Evolutionary conservation across 1,139 yeast genomes (phyloP).

Genomic region (Blastobotrys persicus): DNA sequence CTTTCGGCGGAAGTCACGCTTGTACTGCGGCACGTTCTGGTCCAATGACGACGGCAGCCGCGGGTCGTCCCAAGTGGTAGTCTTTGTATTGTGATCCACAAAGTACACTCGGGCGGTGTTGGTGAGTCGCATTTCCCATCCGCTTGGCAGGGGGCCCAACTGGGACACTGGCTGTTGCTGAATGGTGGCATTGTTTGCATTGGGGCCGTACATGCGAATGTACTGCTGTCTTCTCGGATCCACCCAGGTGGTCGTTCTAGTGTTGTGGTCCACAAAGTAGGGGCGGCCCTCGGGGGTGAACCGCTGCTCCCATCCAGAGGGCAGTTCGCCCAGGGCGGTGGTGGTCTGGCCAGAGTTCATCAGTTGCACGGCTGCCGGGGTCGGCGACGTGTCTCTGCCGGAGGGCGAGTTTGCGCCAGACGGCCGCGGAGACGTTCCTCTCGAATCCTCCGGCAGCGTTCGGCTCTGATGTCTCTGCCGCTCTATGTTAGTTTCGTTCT

Average conservation of each 20-base stretch:
- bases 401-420: conserved; percentile 26
- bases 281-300: conserved; percentile 98
- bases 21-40: conserved; percentile 98
- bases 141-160: conserved; percentile 95
- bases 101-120: conserved; percentile 97
- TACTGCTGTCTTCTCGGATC: conserved; percentile 99
- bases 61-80: conserved; percentile 99
- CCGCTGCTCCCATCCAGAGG: conserved; percentile 99
- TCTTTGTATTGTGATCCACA: conserved; percentile 97
- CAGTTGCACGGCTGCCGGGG: conserved; percentile 39
- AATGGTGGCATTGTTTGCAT: conserved; percentile 71
- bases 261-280: conserved; percentile 96
- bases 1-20: conserved; percentile 97
- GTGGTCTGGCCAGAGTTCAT: conserved; percentile 66
- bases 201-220: conserved; percentile 70
- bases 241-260: conserved; percentile 99
- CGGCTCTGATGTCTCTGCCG: conserved; percentile 89
- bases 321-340: conserved; percentile 93
- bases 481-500: conserved; percentile 74
- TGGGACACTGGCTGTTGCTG: conserved; percentile 99
- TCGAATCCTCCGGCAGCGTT: conserved; percentile 72
- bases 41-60: conserved; percentile 95
- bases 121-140: conserved; percentile 99
- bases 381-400: conserved; percentile 35
- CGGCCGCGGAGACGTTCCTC: conserved; percentile 35